Base-by-base conservation (phyloP, 1,284 basidiomycete species). In the Tilletia setariae region DNA sequence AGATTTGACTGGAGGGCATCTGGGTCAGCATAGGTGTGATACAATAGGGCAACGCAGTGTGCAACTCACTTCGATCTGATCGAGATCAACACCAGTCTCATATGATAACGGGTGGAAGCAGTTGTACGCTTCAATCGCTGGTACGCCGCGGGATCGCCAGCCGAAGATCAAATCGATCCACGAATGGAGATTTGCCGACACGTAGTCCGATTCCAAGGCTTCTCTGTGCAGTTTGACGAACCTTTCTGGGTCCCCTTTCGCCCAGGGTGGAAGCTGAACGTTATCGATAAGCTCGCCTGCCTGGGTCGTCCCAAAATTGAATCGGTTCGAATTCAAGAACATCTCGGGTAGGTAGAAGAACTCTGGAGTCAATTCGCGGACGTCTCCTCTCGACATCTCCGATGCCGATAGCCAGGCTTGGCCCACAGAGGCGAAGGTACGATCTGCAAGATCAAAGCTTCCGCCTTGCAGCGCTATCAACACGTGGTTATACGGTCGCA, bases 61-160 rank as follows among this genome's bases (percentile, higher is more conserved):
- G 19, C 19, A 49, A 49, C 46, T 49, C 21, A 49, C 46, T 23
- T 88, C 88, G 42, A 97, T 91, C 0, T 91, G 89, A 2, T 93
- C 77, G 1, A 81, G 67, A 53, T 79, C 75, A n/a, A 79, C 72
- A 9, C 64, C 71, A 59, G 72, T 93, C 75, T 95, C 93, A 79
- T 98, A 98, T 42, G 93, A 95, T 51, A 97, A 84, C 0, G 94
- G 94, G 83, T 97, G 94, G 84, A 93, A 97, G 16, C 91, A 91
- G 76, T 97, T 98, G 72, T 90, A 84, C 0, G 90, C 87, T 13
- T 88, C 87, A 0, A 81, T 70, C 7, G 81, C 80, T 49, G 74
- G 80, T 46, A 62, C 56, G 11, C 81, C 80, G 1, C 75, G 69
- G 51, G 78, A 74, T 21, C 75, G 73, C 43, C 71, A 76, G 6